phyloP scores from a whole-genome alignment of 2,329 filamentous ascomycete species.

The Gliomastix tumulicola region DNA sequence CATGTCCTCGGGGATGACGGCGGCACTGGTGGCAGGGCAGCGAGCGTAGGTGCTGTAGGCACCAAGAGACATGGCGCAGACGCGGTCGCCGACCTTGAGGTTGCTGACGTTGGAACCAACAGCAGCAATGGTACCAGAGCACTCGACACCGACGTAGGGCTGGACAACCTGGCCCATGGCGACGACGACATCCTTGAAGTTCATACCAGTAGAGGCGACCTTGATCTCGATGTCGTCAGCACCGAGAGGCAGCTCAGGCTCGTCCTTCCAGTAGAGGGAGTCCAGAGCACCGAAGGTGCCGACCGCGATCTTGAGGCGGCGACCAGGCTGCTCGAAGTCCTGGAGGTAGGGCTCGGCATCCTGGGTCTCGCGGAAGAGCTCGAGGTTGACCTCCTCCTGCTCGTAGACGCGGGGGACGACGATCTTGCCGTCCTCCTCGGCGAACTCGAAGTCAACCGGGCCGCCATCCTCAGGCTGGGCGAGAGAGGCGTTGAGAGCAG shows the following conservation, averaged over 20 bases:
- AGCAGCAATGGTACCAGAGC: constrained; percentile 11
- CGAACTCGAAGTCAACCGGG: not conserved
- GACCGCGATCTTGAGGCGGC: constrained; percentile 27
- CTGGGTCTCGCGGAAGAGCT: constrained; percentile 7
- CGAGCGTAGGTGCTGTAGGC: constrained; percentile 14
- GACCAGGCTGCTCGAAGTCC: constrained; percentile 28
- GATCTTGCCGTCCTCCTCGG: constrained; percentile 10
- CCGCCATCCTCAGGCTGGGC: constrained; percentile 7
- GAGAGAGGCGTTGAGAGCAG: constrained; percentile 12
- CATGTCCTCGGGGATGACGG: constrained; percentile 3
- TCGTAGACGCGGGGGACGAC: constrained; percentile 18
- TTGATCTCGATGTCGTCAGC: constrained; percentile 8
- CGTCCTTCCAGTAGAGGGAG: constrained; percentile 31
- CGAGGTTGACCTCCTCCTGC: constrained; percentile 14
- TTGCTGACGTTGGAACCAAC: constrained; percentile 9
- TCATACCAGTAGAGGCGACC: constrained; percentile 6
- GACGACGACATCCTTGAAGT: constrained; percentile 23
- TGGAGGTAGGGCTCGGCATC: constrained; percentile 15
- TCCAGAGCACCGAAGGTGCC: constrained; percentile 28
- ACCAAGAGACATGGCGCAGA: constrained; percentile 12
- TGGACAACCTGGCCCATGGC: constrained; percentile 24
- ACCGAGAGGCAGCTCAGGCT: constrained; percentile 10
- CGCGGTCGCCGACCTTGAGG: constrained; percentile 11
- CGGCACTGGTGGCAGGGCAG: not conserved
- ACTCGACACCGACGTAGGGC: constrained; percentile 24